Conservation (phyloP, 2,329 filamentous ascomycete species). For the Beauveria varroae region DNA sequence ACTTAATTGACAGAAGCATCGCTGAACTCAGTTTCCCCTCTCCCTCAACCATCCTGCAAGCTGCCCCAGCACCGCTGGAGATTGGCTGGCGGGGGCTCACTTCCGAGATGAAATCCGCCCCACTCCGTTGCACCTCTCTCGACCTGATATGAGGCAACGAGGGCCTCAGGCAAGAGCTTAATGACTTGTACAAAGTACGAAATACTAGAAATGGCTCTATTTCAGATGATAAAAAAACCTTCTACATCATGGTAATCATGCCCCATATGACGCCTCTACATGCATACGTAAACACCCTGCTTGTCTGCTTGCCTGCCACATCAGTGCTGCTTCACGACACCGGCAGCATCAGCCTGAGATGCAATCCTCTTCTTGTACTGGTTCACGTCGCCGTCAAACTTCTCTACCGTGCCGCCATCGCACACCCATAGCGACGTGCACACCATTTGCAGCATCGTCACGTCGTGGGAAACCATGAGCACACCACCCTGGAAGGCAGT, state of each 20-base stretch:
- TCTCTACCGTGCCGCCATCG: conserved; percentile 86
- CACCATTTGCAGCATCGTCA: conserved; percentile 95
- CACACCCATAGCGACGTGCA: conserved; percentile 96
- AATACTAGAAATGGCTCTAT: not conserved
- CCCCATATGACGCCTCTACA: conserved; percentile 1
- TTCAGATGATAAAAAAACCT: not conserved
- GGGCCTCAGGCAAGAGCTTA: conserved; percentile 4
- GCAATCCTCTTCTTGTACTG: conserved; percentile 96
- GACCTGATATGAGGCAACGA: no score
- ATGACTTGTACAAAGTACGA: not conserved
- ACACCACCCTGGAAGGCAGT: conserved; percentile 88
- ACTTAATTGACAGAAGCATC: no score
- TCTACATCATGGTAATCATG: not conserved
- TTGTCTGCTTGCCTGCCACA: not conserved
- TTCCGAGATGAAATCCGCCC: conserved; percentile 12
- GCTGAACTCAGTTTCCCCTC: not conserved
- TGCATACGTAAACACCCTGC: not conserved
- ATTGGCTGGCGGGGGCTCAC: conserved; percentile 8
- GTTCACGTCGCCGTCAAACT: conserved; percentile 92
- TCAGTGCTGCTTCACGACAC: conserved; percentile 67
- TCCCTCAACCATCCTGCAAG: not conserved
- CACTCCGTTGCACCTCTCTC: not conserved
- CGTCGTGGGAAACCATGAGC: conserved; percentile 97
- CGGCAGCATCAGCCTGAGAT: conserved; percentile 78
- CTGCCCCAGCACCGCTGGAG: conserved; percentile 5